These are phyloP conservation scores for Vigna mungo DNA, from an alignment of 306 rosid genomes.

Conservation along the genomic window DNA sequence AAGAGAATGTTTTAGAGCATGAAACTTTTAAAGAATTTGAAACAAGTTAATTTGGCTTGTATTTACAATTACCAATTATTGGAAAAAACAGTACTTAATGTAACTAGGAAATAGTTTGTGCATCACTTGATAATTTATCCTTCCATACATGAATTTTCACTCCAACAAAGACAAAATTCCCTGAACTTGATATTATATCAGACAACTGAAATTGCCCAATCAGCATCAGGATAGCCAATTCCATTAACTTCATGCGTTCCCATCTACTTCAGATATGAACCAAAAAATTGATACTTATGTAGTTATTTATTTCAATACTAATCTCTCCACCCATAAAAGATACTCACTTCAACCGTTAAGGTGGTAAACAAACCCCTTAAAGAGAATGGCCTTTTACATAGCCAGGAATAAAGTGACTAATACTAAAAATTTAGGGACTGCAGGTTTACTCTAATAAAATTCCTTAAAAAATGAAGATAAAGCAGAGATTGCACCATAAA, in stretches of 20 bases:
- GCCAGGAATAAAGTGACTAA: too few species aligned
- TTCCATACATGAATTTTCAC: neutral
- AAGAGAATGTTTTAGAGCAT: conserved; percentile 26
- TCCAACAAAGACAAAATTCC: neutral
- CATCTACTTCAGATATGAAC: neutral
- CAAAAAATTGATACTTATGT: neutral
- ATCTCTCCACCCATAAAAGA: neutral
- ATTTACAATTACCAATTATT: conserved; percentile 5
- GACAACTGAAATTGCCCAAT: neutral
- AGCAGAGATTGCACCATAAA: neutral
- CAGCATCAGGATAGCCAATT: neutral
- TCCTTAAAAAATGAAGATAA: too few species aligned
- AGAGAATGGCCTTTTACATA: too few species aligned
- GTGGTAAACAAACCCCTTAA: too few species aligned
- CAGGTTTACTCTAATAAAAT: too few species aligned
- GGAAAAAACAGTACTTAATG: neutral
- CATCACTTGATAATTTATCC: neutral
- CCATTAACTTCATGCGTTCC: neutral
- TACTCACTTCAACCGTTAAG: neutral
- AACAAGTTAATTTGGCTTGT: conserved; percentile 16
- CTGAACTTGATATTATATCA: neutral
- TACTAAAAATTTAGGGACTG: too few species aligned
- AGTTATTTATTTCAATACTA: neutral
- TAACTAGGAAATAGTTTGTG: neutral
- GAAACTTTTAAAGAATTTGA: conserved; percentile 7